A percentile compares a stretch with the other conserved stretches of the same genome.
Evolutionary conservation across 495 filamentous ascomycete species (phyloP).

Genomic region (Trichoderma asperelloides): DNA sequence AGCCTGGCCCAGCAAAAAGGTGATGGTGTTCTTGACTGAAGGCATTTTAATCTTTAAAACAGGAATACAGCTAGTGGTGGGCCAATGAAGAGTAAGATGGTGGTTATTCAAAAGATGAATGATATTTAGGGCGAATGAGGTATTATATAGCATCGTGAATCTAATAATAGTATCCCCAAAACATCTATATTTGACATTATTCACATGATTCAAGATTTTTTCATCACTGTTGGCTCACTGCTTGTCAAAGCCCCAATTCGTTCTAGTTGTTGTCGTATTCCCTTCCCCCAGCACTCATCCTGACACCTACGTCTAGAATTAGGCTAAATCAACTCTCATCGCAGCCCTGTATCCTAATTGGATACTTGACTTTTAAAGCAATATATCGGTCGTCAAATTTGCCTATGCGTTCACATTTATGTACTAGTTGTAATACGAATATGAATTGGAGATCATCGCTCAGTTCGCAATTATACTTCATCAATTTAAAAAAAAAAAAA

Average conservation of each 20-base stretch:
- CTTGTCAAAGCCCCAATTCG: not conserved
- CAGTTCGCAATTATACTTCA: not conserved
- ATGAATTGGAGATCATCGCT: not conserved
- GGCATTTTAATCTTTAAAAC: not conserved
- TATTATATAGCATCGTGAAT: not conserved
- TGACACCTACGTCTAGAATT: not conserved
- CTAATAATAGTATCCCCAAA: not conserved
- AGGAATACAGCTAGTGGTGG: not conserved
- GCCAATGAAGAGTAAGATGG: not conserved
- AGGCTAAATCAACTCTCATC: conserved; percentile 1
- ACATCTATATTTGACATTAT: not conserved
- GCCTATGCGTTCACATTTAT: no score
- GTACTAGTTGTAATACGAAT: not conserved
- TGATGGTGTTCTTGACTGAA: not conserved
- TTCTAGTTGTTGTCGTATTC: not conserved
- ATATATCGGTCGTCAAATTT: not conserved
- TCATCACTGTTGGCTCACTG: not conserved
- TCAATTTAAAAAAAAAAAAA: not conserved
- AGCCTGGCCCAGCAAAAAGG: not conserved
- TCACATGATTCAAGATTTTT: not conserved
- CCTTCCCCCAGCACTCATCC: not conserved
- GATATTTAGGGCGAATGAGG: not conserved
- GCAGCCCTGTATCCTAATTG: not conserved
- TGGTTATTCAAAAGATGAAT: not conserved
- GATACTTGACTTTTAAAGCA: not conserved